Conservation (phyloP, 108 stramenopile genomes). For the Parietichytrium sp. region DNA sequence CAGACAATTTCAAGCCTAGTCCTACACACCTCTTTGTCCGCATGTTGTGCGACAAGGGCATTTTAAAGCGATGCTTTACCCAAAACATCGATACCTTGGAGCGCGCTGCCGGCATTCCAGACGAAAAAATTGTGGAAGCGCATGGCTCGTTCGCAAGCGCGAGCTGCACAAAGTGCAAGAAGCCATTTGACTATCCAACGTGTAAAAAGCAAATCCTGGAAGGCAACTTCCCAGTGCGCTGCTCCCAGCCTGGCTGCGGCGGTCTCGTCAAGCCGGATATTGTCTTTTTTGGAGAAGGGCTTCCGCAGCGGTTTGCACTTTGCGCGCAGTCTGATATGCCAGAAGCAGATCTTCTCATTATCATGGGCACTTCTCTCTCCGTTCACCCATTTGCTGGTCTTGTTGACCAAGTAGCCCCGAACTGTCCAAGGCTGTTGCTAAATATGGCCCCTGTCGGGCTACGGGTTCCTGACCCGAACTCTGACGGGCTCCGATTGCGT, state of each 20-base stretch:
- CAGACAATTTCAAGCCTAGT: constrained; percentile 77
- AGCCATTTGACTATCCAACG: neutral
- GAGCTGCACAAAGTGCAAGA: constrained; percentile 41
- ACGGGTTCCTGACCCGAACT: neutral
- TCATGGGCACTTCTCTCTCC: constrained; percentile 74
- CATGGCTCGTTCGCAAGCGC: constrained; percentile 75
- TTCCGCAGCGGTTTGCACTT: constrained; percentile 67
- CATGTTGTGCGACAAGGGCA: constrained; percentile 72
- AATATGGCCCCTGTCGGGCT: constrained; percentile 45
- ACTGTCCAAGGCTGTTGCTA: constrained; percentile 45
- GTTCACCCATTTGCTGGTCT: constrained; percentile 53
- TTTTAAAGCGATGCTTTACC: constrained; percentile 75
- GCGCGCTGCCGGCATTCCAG: constrained; percentile 70
- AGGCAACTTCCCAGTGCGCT: neutral
- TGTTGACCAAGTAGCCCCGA: neutral
- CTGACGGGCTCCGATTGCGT: neutral
- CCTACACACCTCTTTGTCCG: constrained; percentile 81
- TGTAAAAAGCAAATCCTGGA: neutral
- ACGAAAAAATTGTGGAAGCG: constrained; percentile 78
- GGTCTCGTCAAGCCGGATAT: constrained; percentile 86
- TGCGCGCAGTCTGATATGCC: constrained; percentile 45
- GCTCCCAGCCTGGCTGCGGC: neutral
- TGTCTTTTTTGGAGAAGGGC: constrained; percentile 90
- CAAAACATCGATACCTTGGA: constrained; percentile 93
- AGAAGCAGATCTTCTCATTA: constrained; percentile 66